Conservation (phyloP, 352 stramenopile species). For the Phytophthora nicotianae region DNA sequence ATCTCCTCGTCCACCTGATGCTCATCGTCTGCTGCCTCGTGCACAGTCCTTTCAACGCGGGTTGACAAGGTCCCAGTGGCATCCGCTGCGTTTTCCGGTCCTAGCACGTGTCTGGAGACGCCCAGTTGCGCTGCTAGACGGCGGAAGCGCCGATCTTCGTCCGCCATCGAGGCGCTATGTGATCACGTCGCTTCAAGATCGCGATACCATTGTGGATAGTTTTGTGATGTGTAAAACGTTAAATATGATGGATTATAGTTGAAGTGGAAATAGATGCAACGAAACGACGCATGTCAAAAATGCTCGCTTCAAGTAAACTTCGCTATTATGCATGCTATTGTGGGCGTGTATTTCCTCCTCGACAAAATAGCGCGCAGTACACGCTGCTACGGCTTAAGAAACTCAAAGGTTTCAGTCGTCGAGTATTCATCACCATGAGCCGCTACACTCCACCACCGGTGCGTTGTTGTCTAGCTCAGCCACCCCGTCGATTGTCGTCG, state of each 20-base stretch:
- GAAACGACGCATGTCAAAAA: constrained; percentile 18
- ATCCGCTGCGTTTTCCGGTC: constrained; percentile 12
- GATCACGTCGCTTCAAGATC: constrained; percentile 30
- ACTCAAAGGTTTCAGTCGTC: not conserved
- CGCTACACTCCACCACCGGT: constrained; percentile 38
- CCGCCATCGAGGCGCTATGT: constrained; percentile 1
- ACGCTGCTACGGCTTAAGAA: not conserved
- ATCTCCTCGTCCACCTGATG: constrained; percentile 29
- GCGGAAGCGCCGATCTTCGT: constrained; percentile 41
- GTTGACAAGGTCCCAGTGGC: not conserved
- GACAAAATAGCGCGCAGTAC: constrained; percentile 5
- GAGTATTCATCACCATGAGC: constrained; percentile 20
- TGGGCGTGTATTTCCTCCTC: constrained; percentile 9
- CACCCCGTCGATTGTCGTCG: not conserved
- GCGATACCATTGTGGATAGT: not conserved
- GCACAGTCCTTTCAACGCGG: not conserved
- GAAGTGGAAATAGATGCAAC: constrained; percentile 27
- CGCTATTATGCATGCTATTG: constrained; percentile 21
- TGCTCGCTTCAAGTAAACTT: not conserved
- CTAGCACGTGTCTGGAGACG: constrained; percentile 50
- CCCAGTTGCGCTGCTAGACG: constrained; percentile 61
- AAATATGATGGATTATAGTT: constrained; percentile 5
- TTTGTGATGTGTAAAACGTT: not conserved
- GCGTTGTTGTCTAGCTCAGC: constrained; percentile 1
- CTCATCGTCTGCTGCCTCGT: constrained; percentile 22